These are phyloP conservation scores for Coemansia guatemalensis DNA, from an alignment of 192 early-diverging fungal species.

Conservation along the genomic window DNA sequence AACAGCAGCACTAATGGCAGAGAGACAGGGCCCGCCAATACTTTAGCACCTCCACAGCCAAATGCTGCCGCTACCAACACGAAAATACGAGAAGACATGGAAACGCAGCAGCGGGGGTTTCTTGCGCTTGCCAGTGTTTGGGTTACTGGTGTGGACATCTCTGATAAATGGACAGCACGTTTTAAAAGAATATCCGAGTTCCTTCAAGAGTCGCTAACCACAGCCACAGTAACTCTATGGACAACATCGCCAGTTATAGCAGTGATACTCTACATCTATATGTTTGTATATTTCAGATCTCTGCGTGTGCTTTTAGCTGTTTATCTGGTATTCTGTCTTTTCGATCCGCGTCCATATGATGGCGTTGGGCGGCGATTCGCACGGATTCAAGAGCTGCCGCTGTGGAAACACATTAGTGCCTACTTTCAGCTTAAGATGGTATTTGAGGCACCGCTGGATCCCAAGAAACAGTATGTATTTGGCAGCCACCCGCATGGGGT, in stretches of 20 bases:
- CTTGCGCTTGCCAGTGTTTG: conserved; percentile 16
- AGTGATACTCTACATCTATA: conserved; percentile 61
- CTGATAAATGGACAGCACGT: conserved; percentile 25
- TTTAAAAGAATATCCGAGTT: conserved; percentile 18
- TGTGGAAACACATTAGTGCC: conserved; percentile 78
- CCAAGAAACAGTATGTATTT: conserved; percentile 84
- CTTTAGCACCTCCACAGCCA: not conserved
- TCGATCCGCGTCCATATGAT: conserved; percentile 75
- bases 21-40: not conserved
- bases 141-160: conserved; percentile 11
- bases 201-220: conserved; percentile 33
- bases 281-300: conserved; percentile 54
- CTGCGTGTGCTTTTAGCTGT: conserved; percentile 63
- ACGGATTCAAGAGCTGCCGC: conserved; percentile 47
- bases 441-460: conserved; percentile 84
- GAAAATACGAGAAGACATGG: too few relatives aligned
- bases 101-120: not conserved
- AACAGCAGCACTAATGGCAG: too few relatives aligned
- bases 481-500: conserved; percentile 92
- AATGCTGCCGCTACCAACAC: too few relatives aligned
- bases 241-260: conserved; percentile 37
- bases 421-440: conserved; percentile 80
- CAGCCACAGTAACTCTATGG: conserved; percentile 46
- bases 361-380: conserved; percentile 68
- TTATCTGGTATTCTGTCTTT: conserved; percentile 74